These are phyloP conservation scores for Cytospora chrysosperma DNA, from an alignment of 2,329 filamentous ascomycete genomes.

Conservation along the genomic window DNA sequence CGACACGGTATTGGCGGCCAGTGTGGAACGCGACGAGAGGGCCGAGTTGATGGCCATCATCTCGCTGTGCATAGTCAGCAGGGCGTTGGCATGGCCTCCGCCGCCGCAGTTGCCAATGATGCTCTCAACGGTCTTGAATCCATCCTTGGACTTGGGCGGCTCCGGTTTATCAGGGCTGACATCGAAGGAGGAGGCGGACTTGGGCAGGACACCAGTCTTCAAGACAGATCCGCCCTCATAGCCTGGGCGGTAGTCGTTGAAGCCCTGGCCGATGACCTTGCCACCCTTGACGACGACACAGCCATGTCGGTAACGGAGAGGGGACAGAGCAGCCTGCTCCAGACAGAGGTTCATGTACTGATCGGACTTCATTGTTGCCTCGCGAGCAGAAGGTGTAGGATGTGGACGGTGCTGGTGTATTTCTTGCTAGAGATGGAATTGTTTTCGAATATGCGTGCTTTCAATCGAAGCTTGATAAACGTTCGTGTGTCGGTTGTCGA, in stretches of 20 bases:
- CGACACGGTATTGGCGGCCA: conserved; percentile 42
- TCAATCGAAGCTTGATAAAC: background rate
- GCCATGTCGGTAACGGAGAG: conserved; percentile 50
- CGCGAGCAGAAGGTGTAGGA: background rate
- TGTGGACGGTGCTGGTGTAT: background rate
- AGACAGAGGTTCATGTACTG: conserved; percentile 50
- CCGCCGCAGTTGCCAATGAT: conserved; percentile 29
- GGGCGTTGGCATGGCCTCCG: conserved; percentile 40
- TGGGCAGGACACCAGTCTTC: conserved; percentile 44
- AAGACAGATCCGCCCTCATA: conserved; percentile 47
- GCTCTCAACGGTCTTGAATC: conserved; percentile 41
- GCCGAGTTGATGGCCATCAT: conserved; percentile 56
- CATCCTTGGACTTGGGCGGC: conserved; percentile 35
- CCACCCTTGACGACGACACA: conserved; percentile 48
- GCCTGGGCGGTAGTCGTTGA: conserved; percentile 49
- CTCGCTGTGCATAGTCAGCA: conserved; percentile 53
- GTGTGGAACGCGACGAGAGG: conserved; percentile 43
- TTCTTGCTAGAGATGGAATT: background rate
- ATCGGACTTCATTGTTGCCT: conserved; percentile 33
- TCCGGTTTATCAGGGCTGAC: conserved; percentile 28
- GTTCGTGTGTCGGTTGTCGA: conserved; percentile 9
- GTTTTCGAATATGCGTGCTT: background rate
- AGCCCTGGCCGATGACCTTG: conserved; percentile 52
- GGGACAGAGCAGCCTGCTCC: conserved; percentile 49
- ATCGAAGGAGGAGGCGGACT: conserved; percentile 36